Evolutionary conservation across 163 green algal genomes (phyloP), one percentile per base, ranked within the genome.

Genomic region (Scenedesmus sp.): DNA sequence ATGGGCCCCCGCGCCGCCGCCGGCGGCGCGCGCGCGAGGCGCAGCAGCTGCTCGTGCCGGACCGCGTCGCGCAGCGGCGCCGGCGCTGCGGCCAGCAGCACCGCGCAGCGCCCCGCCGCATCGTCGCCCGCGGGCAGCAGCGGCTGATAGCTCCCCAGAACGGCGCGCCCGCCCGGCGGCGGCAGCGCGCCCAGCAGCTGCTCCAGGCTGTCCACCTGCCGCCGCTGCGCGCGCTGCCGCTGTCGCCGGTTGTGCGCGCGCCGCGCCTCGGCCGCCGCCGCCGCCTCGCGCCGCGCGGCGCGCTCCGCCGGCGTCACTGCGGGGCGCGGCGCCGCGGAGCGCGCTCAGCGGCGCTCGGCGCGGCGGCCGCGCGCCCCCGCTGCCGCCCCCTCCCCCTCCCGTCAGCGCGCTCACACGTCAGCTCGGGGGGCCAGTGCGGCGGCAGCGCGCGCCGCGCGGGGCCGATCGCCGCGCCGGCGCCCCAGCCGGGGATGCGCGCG

Each of bases 291-390:
- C 5, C 44, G 31, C 29, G 18, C 36, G 10, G n/a, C 5, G 1
- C 63, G 42, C 58, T 80, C 71, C 2, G 63, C 20, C 5, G 45
- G 18, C 9, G 71, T 44, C 28, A 72, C 71, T 80, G 70, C 70
- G 57, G 13, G 47, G n/a, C n/a, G n/a, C n/a, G n/a, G n/a, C n/a
- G n/a, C n/a, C n/a, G n/a, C n/a, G n/a, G n/a, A n/a, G n/a, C n/a
- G n/a, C n/a, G n/a, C n/a, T n/a, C n/a, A n/a, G n/a, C n/a, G n/a
- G n/a, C n/a, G n/a, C n/a, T n/a, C n/a, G n/a, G n/a, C n/a, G n/a
- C n/a, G n/a, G n/a, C n/a, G n/a, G n/a, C n/a, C n/a, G n/a, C n/a
- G n/a, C n/a, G n/a, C n/a, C n/a, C n/a, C n/a, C n/a, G n/a, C n/a
- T n/a, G n/a, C n/a, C n/a, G n/a, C n/a, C n/a, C n/a, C n/a, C n/a